A percentile compares a stretch with the other conserved stretches of the same genome.
These are phyloP conservation scores for Jaltomata sinuosa DNA, from an alignment of 257 asterid species.

Conservation along the genomic window DNA sequence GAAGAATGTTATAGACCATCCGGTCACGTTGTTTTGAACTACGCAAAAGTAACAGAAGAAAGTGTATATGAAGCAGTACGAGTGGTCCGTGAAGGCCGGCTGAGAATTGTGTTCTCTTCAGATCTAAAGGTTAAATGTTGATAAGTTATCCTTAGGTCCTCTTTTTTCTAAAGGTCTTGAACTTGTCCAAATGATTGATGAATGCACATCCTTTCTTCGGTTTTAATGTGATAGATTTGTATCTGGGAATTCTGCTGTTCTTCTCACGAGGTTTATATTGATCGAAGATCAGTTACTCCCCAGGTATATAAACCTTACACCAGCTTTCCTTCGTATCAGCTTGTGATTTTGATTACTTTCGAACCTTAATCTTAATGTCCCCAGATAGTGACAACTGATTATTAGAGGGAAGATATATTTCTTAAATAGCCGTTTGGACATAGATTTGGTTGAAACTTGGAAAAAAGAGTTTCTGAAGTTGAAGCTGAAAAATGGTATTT, in stretches of 20 bases:
- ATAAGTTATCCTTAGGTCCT: too few species aligned
- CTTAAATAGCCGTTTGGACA: neutral
- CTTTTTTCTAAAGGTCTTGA: too few species aligned
- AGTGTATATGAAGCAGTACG: conserved; percentile 11
- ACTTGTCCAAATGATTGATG: too few species aligned
- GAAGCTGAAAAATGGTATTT: too few species aligned
- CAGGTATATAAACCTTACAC: conserved; percentile 10
- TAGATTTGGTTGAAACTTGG: neutral
- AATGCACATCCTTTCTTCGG: too few species aligned
- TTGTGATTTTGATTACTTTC: neutral
- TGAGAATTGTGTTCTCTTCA: conserved; percentile 23
- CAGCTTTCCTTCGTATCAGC: neutral
- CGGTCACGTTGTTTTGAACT: conserved; percentile 17
- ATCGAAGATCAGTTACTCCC: conserved; percentile 7
- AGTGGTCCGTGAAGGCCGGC: conserved; percentile 16
- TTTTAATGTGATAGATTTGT: too few species aligned
- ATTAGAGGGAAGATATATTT: neutral
- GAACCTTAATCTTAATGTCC: neutral
- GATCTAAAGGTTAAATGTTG: too few species aligned
- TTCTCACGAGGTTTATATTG: conserved; percentile 14
- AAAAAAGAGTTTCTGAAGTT: too few species aligned
- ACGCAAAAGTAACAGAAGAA: conserved; percentile 15
- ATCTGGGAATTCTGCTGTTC: conserved; percentile 29
- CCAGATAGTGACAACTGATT: neutral
- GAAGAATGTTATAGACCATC: conserved; percentile 5